These are phyloP conservation scores for Pichia sp. DNA, from an alignment of 1,139 yeast genomes.

Conservation along the genomic window DNA sequence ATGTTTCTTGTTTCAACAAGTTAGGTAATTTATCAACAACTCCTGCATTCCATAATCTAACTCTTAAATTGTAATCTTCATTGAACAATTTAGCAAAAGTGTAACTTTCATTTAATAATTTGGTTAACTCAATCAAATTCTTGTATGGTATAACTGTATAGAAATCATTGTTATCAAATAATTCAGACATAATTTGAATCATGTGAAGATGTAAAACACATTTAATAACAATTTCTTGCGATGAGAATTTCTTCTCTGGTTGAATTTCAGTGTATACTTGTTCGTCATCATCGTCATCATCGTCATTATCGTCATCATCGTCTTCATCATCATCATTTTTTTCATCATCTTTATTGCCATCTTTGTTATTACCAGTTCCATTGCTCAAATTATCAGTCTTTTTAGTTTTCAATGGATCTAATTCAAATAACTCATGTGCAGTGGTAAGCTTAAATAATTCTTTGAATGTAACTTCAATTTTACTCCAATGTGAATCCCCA, in stretches of 20 bases:
- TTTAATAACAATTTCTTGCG: constrained; percentile 69
- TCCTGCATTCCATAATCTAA: constrained; percentile 84
- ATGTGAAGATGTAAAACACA: constrained; percentile 84
- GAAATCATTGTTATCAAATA: constrained; percentile 64
- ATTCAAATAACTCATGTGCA: constrained; percentile 74
- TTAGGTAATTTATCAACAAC: constrained; percentile 91
- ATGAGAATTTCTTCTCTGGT: constrained; percentile 8
- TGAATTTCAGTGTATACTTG: constrained; percentile 12
- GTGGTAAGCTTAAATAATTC: constrained; percentile 74
- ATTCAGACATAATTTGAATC: constrained; percentile 80
- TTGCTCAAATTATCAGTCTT: constrained; percentile 16
- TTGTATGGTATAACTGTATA: constrained; percentile 63
- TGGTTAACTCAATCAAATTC: constrained; percentile 53
- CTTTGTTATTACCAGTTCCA: constrained; percentile 27
- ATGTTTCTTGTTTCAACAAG: constrained; percentile 82
- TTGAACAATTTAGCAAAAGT: constrained; percentile 81
- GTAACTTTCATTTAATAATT: constrained; percentile 61
- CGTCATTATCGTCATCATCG: constrained; percentile 22
- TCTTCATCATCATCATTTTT: constrained; percentile 5
- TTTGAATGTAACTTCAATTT: constrained; percentile 56
- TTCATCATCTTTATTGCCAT: constrained; percentile 26
- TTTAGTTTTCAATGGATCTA: constrained; percentile 48
- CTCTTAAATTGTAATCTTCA: constrained; percentile 79
- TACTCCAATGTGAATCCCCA: constrained; percentile 63
- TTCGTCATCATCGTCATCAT: constrained; percentile 30